Base-by-base conservation (phyloP, 2,329 filamentous ascomycete species). In the Fragosphaeria purpurea region DNA sequence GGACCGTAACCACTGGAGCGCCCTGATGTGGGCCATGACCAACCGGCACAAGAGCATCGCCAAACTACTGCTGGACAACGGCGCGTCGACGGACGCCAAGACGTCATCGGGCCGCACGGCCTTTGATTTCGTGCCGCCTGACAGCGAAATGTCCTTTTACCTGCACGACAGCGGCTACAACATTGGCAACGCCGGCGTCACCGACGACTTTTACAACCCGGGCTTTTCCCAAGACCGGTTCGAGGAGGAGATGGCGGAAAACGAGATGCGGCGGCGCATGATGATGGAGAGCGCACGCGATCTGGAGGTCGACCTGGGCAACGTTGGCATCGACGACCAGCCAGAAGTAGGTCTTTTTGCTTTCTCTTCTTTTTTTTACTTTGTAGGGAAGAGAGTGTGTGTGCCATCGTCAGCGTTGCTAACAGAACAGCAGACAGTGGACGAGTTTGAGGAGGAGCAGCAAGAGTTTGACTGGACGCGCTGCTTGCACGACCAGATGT, bases 11-110 rank as follows among this genome's bases (percentile, higher is more conserved):
- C 85, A 94, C 63, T 98, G 93, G 93, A 97, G 88, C 61, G 87
- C 93, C 11, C 75, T 98, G 54, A 98, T 98, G 90, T 98, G 93
- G 93, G 91, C 93, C 46, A 97, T 97, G 88, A 98, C 93, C 50
- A 98, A 98, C 67, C 76, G 90, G 51, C 93, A 98, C 69, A 97
- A 97, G 69, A 83, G 83, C 45, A 98, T 98, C 58, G 90, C 91
- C 38, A 97, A 97, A 67, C 75, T 89, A 9, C 72, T 98, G 12
- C 77, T 98, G 37, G 91, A 98, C 64, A 87, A 93, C 61, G 90
- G 90, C 12, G 93, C 93, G 22, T 95, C 90, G n/a, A 85, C 90
- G 4, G 91, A 97, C 61, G 86, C 95, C 58, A 95, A 94, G 65
- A 97, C 93, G 1, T 93, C 88, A 0, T 90, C 88, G 9, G 93